Evolutionary conservation across 257 asterid genomes (phyloP).

Genomic region (Marsdenia floribunda): DNA sequence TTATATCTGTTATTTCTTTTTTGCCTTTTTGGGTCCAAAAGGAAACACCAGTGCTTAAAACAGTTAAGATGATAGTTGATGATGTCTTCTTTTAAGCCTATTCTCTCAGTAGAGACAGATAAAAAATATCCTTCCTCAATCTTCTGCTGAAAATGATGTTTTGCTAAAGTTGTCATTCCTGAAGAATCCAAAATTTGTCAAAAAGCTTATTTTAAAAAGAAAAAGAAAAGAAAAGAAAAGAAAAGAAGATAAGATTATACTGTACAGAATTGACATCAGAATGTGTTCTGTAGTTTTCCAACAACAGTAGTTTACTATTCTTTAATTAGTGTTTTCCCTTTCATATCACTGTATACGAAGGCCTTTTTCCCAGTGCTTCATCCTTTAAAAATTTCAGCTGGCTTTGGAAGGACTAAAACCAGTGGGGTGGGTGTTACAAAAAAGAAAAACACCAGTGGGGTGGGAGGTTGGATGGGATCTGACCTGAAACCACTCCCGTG

Average conservation of each 20-base stretch:
- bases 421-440: neutral
- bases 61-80: neutral
- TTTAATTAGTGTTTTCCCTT: neutral
- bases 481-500: neutral
- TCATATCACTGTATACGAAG: neutral
- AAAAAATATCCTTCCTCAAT: neutral
- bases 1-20: too few relatives aligned
- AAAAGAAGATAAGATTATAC: neutral
- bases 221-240: too few relatives aligned
- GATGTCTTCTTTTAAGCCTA: neutral
- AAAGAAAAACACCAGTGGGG: neutral
- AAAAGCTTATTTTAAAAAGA: neutral
- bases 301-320: too few relatives aligned
- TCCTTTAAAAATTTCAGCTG: neutral
- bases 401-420: neutral
- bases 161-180: neutral
- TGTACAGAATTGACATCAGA: neutral
- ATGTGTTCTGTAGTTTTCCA: neutral
- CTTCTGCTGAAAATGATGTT: conserved; percentile 1
- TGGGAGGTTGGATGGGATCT: neutral
- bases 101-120: neutral
- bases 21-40: too few relatives aligned
- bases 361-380: neutral
- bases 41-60: too few relatives aligned
- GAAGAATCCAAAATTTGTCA: neutral